phyloP scores from a whole-genome alignment of 495 filamentous ascomycete genomes.

The Penicillium samsonianum region DNA sequence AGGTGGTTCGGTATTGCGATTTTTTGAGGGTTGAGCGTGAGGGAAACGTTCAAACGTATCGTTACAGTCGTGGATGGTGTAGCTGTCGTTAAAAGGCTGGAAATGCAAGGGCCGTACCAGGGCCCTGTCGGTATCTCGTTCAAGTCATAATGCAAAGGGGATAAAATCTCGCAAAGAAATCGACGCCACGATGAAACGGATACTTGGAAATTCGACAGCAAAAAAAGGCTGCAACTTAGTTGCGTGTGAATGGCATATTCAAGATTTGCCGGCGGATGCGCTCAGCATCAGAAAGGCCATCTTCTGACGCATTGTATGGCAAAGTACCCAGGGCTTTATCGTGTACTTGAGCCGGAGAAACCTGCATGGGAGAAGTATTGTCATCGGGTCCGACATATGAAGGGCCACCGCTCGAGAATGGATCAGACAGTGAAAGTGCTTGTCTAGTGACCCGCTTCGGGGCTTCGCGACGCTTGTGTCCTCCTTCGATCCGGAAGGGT shows the following conservation, averaged over 20 bases:
- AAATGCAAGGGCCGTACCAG: constrained; percentile 17
- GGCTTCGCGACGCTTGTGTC: constrained; percentile 29
- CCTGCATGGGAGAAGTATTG: constrained; percentile 22
- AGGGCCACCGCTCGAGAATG: constrained; percentile 37
- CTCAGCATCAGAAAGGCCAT: constrained; percentile 50
- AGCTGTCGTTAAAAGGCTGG: constrained; percentile 38
- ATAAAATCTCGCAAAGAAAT: constrained; percentile 26
- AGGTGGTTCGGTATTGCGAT: background rate
- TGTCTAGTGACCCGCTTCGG: constrained; percentile 35
- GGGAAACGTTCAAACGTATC: constrained; percentile 24
- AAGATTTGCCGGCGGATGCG: constrained; percentile 49
- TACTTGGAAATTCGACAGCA: constrained; percentile 15
- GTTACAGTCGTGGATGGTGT: constrained; percentile 43
- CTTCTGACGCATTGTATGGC: constrained; percentile 42
- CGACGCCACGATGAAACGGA: constrained; percentile 23
- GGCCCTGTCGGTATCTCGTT: constrained; percentile 32
- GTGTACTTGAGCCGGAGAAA: constrained; percentile 22
- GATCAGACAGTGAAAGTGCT: constrained; percentile 46
- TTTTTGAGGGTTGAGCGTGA: constrained; percentile 5
- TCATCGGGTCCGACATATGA: constrained; percentile 12
- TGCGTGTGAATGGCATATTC: constrained; percentile 41
- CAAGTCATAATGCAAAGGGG: constrained; percentile 33
- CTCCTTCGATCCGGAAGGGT: constrained; percentile 48
- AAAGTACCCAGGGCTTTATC: constrained; percentile 20
- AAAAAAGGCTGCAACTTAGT: constrained; percentile 25